phyloP scores from a whole-genome alignment of 495 filamentous ascomycete genomes.

The Penicillium lividum region DNA sequence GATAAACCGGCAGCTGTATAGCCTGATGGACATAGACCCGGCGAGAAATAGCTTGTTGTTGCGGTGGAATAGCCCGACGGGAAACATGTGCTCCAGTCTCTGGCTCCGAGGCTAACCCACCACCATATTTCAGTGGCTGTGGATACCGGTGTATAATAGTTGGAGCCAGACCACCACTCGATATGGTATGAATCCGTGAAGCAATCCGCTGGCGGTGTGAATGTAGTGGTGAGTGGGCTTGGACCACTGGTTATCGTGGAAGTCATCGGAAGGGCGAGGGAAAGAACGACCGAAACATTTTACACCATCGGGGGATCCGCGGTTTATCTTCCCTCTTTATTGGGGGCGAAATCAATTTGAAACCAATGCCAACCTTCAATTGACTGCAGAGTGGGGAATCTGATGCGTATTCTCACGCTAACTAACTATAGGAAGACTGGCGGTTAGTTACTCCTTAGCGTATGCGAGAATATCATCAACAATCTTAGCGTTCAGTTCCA shows the following conservation, averaged over 20 bases:
- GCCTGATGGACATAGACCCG: conserved; percentile 11
- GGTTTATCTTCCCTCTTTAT: not conserved
- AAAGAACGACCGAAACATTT: not conserved
- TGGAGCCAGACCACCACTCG: not conserved
- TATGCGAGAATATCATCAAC: too few relatives aligned
- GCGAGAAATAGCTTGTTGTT: conserved; percentile 13
- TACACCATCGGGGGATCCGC: not conserved
- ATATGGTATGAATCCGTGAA: conserved; percentile 8
- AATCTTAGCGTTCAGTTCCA: too few relatives aligned
- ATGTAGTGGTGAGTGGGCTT: conserved; percentile 6
- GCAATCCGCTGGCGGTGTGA: conserved; percentile 4
- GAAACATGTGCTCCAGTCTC: conserved; percentile 1
- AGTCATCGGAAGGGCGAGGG: not conserved
- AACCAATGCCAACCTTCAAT: too few relatives aligned
- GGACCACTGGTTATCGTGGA: conserved; percentile 1
- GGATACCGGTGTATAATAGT: not conserved
- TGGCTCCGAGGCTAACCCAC: conserved; percentile 7
- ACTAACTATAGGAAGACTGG: too few relatives aligned
- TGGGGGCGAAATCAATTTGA: not conserved
- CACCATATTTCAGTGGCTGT: not conserved
- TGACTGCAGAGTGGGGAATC: too few relatives aligned
- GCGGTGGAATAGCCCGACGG: not conserved
- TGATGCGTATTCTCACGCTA: too few relatives aligned
- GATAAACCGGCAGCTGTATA: conserved; percentile 11
- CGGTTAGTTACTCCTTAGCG: too few relatives aligned